phyloP scores from a whole-genome alignment of 2,329 filamentous ascomycete species.

The Verruconis gallopava region DNA sequence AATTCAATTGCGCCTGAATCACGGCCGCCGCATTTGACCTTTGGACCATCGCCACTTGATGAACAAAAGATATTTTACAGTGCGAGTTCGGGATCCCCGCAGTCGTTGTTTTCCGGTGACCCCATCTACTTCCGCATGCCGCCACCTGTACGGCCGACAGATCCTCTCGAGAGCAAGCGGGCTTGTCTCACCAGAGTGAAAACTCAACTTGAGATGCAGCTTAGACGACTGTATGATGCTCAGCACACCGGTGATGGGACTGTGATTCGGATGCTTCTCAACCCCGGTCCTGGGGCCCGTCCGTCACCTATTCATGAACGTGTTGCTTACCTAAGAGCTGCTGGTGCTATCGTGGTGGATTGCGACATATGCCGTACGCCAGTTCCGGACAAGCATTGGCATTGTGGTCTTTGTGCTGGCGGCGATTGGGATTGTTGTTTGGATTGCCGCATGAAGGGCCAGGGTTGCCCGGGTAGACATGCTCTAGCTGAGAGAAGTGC shows the following conservation, averaged over 20 bases:
- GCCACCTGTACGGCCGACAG: neutral
- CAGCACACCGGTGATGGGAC: neutral
- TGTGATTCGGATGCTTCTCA: neutral
- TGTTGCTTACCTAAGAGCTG: neutral
- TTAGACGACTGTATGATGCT: neutral
- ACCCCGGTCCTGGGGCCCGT: neutral
- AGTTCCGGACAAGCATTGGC: neutral
- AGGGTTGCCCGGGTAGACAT: neutral
- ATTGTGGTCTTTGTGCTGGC: conserved; percentile 3
- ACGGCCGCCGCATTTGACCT: no score
- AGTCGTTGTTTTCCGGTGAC: neutral
- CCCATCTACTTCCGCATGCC: neutral
- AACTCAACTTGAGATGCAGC: neutral
- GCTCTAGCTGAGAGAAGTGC: neutral
- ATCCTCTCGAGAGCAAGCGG: neutral
- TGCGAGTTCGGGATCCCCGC: no score
- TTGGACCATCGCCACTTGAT: neutral
- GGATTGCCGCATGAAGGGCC: neutral
- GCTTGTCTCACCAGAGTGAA: neutral
- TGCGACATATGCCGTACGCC: conserved; percentile 1
- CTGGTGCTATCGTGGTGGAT: neutral
- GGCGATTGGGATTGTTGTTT: conserved; percentile 4
- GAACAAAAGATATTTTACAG: no score
- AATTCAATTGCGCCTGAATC: neutral
- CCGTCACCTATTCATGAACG: neutral